phyloP scores from a whole-genome alignment of 116 monocot genomes.

The Cymodocea nodosa region DNA sequence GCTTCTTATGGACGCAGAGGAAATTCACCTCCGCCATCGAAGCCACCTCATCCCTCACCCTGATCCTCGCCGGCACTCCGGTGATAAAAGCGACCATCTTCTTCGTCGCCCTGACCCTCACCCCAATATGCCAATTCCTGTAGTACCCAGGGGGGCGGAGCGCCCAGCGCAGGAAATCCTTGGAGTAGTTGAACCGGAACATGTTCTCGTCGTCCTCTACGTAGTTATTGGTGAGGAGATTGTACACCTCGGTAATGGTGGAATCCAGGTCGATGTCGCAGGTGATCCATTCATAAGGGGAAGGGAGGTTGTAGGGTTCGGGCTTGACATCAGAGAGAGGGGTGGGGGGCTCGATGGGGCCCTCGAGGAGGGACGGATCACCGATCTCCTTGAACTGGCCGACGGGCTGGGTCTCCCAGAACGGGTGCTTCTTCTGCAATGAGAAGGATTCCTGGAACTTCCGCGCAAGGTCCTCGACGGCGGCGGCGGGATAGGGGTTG shows the following conservation, averaged over 20 bases:
- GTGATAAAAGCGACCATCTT: conserved; percentile 80
- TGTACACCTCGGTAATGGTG: conserved; percentile 43
- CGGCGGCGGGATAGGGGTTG: background rate
- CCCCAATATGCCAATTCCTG: conserved; percentile 61
- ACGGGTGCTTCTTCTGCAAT: conserved; percentile 29
- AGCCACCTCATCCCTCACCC: conserved; percentile 28
- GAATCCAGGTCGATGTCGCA: conserved; percentile 46
- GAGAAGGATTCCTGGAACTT: conserved; percentile 10
- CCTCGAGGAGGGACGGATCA: conserved; percentile 34
- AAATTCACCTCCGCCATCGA: conserved; percentile 66
- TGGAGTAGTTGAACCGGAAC: conserved; percentile 72
- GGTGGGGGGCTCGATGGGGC: conserved; percentile 48
- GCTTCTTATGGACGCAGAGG: conserved; percentile 74
- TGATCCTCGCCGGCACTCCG: conserved; percentile 49
- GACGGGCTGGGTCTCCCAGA: conserved; percentile 89
- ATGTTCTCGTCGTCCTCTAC: conserved; percentile 70
- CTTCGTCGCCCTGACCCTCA: conserved; percentile 34
- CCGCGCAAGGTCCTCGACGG: background rate
- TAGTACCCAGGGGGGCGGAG: conserved; percentile 46
- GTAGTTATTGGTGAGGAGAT: conserved; percentile 49
- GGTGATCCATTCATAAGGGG: conserved; percentile 67
- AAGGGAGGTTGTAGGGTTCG: conserved; percentile 61
- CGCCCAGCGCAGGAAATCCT: conserved; percentile 60
- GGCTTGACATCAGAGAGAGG: conserved; percentile 42
- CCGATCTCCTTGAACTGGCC: conserved; percentile 57